These are phyloP conservation scores for Aureobasidium sp. DNA, from an alignment of 2,329 filamentous ascomycete species.

Conservation along the genomic window DNA sequence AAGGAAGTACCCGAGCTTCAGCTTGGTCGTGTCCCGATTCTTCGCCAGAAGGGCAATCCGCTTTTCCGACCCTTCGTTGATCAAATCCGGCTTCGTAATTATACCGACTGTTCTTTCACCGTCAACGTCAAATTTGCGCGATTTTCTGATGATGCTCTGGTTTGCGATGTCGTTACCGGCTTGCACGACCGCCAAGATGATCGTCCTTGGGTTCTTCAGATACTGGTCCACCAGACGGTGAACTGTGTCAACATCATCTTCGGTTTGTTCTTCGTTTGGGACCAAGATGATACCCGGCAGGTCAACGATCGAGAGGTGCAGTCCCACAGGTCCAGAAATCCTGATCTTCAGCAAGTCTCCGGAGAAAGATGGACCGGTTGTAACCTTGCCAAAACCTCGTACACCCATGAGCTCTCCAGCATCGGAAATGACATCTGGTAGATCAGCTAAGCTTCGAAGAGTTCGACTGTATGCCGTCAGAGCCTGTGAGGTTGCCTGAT, in stretches of 20 bases:
- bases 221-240: constrained; percentile 43
- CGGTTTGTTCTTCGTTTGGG: constrained; percentile 38
- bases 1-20: no score
- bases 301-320: constrained; percentile 35
- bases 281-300: constrained; percentile 38
- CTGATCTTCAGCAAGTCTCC: constrained; percentile 34
- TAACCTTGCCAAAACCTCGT: constrained; percentile 2
- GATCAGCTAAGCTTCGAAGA: constrained; percentile 27
- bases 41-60: no score
- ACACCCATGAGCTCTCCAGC: constrained; percentile 30
- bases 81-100: constrained; percentile 41
- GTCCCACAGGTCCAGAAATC: constrained; percentile 31
- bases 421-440: constrained; percentile 29
- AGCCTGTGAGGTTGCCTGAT: constrained; percentile 29
- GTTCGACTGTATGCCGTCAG: constrained; percentile 38
- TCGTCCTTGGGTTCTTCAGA: constrained; percentile 43
- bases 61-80: no score
- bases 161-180: constrained; percentile 51
- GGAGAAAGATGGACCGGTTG: constrained; percentile 28
- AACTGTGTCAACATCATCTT: constrained; percentile 43
- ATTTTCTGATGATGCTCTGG: constrained; percentile 50
- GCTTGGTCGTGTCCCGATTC: no score
- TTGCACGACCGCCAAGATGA: constrained; percentile 50
- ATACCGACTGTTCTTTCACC: constrained; percentile 41
- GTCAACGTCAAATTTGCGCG: constrained; percentile 37